phyloP scores from a whole-genome alignment of 495 filamentous ascomycete species.

The Penicillium subrubescens region DNA sequence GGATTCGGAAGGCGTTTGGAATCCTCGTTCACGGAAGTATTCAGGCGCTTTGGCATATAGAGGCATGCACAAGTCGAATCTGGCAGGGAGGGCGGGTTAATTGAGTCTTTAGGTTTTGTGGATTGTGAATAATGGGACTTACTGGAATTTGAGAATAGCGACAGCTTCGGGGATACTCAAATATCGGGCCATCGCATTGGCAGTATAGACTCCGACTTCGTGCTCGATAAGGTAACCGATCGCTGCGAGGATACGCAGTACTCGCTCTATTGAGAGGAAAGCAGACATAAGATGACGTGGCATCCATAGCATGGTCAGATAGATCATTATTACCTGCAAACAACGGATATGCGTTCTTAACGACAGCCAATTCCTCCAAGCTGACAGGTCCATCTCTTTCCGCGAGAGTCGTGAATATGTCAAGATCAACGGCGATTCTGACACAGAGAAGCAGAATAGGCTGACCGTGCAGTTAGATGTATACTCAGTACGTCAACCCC shows the following conservation, averaged over 20 bases:
- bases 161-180: neutral
- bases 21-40: constrained; percentile 12
- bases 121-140: neutral
- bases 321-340: constrained; percentile 3
- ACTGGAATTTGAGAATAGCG: neutral
- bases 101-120: neutral
- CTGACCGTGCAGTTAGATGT: neutral
- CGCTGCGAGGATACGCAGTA: constrained; percentile 1
- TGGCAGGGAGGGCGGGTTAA: neutral
- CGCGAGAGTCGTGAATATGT: constrained; percentile 5
- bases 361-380: constrained; percentile 2
- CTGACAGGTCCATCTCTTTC: neutral
- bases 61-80: neutral
- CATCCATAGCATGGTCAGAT: neutral
- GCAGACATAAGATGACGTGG: neutral
- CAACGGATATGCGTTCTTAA: neutral
- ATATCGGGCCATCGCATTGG: neutral
- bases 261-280: constrained; percentile 2
- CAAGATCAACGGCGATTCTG: constrained; percentile 3
- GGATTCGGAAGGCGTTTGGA: constrained; percentile 17
- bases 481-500: neutral
- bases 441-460: neutral
- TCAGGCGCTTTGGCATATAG: neutral
- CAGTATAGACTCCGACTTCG: neutral
- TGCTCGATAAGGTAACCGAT: neutral